Percentiles rank a stretch among this genome's conserved stretches.
Conservation (phyloP, 306 rosid genomes). For the Vigna mungo region DNA sequence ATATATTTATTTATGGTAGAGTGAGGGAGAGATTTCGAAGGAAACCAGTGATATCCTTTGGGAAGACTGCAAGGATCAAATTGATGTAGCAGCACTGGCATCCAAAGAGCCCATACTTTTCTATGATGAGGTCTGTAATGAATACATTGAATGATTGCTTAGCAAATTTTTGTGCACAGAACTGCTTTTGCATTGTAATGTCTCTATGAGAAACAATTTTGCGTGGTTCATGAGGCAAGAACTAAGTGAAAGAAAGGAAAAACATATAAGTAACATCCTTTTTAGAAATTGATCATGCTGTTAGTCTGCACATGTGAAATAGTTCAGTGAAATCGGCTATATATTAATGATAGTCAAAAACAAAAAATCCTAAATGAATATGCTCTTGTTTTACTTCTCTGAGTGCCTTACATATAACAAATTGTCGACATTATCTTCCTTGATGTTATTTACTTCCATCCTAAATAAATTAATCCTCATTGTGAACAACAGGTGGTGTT, state of each 20-base stretch:
- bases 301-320: neutral
- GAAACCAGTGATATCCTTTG: slow-evolving; percentile 60
- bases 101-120: slow-evolving; percentile 95
- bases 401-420: slow-evolving; percentile 30
- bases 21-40: slow-evolving; percentile 53
- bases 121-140: slow-evolving; percentile 85
- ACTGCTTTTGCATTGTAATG: slow-evolving; percentile 7
- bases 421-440: slow-evolving; percentile 38
- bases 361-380: neutral
- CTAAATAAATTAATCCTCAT: slow-evolving; percentile 36
- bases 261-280: slow-evolving; percentile 3
- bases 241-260: slow-evolving; percentile 15
- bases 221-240: slow-evolving; percentile 18
- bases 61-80: slow-evolving; percentile 84
- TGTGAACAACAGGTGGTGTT: slow-evolving; percentile 79
- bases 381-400: slow-evolving; percentile 21
- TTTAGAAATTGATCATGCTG: neutral
- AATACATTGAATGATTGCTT: slow-evolving; percentile 33
- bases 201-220: slow-evolving; percentile 31
- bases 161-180: neutral
- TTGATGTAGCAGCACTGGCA: slow-evolving; percentile 81
- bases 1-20: slow-evolving; percentile 45
- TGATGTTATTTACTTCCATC: slow-evolving; percentile 37
- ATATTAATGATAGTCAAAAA: neutral
- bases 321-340: slow-evolving; percentile 20